A percentile compares a stretch with the other conserved stretches of the same genome.
These are phyloP conservation scores for Ustilago crameri DNA, from an alignment of 1,284 basidiomycete genomes.

Conservation along the genomic window DNA sequence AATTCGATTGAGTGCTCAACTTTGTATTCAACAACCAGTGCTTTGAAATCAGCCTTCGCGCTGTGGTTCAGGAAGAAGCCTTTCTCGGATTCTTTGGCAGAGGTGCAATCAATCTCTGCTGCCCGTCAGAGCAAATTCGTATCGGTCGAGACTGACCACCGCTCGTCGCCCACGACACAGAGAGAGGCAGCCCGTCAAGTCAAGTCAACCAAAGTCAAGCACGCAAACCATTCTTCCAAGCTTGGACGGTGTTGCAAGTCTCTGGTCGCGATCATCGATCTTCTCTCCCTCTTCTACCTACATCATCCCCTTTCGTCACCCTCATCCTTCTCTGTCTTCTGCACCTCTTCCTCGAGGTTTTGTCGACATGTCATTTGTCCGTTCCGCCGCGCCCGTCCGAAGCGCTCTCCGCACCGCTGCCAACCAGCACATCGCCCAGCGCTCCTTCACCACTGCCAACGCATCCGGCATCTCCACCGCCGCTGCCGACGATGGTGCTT, in stretches of 20 bases:
- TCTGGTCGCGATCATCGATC: slow-evolving; percentile 22
- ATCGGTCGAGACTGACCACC: slow-evolving; percentile 13
- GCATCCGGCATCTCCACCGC: slow-evolving; percentile 53
- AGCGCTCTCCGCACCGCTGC: slow-evolving; percentile 40
- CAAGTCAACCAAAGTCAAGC: neutral
- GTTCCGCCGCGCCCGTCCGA: slow-evolving; percentile 49
- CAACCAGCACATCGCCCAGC: slow-evolving; percentile 23
- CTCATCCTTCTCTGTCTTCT: neutral
- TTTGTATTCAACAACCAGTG: slow-evolving; percentile 3
- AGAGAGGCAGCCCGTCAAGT: neutral
- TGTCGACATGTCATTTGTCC: slow-evolving; percentile 49
- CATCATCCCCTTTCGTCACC: slow-evolving; percentile 7
- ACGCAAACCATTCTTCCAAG: slow-evolving; percentile 5
- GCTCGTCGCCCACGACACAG: neutral
- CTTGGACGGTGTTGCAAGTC: slow-evolving; percentile 5
- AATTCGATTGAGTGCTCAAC: neutral
- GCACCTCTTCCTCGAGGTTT: neutral
- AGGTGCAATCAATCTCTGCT: no score
- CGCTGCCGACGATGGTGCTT: slow-evolving; percentile 56
- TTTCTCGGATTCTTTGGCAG: no score
- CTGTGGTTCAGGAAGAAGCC: neutral
- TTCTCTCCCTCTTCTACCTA: neutral
- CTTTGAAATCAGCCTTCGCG: slow-evolving; percentile 17
- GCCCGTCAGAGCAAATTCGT: neutral
- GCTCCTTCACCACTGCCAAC: slow-evolving; percentile 54